Evolutionary conservation across 163 green algal genomes (phyloP), one percentile per base, ranked within the genome.

Genomic region (Scenedesmus sp.): DNA sequence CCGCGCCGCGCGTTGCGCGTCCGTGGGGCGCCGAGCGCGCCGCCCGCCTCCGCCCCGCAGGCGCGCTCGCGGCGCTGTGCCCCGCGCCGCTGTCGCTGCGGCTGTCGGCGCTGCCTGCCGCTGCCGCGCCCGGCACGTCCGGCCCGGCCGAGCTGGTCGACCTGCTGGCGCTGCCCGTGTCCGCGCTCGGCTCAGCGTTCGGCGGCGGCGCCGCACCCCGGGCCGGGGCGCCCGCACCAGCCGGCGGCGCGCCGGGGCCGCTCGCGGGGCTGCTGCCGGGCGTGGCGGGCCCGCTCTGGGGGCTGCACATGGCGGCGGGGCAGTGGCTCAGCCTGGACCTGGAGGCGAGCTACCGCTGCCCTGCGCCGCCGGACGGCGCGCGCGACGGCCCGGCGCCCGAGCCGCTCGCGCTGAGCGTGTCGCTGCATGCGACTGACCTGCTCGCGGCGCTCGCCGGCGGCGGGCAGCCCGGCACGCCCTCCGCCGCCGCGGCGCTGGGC

Each of bases 281-380:
- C 48, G 47, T 86, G 51, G 69, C 58, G 56, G 65, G 65, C 56
- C 29, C 44, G 39, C 9, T 63, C 10, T 62, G 22, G 31, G 62
- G 53, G n/a, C 47, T 60, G 11, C 54, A 70, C 14, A 48, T 60
- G 50, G 9, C 2, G 53, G 72, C 72, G 24, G 83, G 83, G 9
- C 58, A 89, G 54, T 47, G 78, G 44, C 56, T 89, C 14, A 53
- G 63, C 4, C 4, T 82, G 3, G 65, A 87, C 14, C 28, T 89
- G 48, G 50, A 81, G 24, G n/a, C 83, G 13, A 42, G 34, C 36
- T 85, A 86, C 48, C n/a, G 51, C 6, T 65, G 56, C 44, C 20
- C 0, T 31, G 66, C n/a, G n/a, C n/a, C n/a, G n/a, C n/a, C n/a
- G n/a, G n/a, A n/a, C n/a, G n/a, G n/a, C n/a, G n/a, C n/a, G n/a